A percentile compares a stretch with the other conserved stretches of the same genome.
phyloP scores from a whole-genome alignment of 305 asterid genomes.

The Fraxinus greggii region DNA sequence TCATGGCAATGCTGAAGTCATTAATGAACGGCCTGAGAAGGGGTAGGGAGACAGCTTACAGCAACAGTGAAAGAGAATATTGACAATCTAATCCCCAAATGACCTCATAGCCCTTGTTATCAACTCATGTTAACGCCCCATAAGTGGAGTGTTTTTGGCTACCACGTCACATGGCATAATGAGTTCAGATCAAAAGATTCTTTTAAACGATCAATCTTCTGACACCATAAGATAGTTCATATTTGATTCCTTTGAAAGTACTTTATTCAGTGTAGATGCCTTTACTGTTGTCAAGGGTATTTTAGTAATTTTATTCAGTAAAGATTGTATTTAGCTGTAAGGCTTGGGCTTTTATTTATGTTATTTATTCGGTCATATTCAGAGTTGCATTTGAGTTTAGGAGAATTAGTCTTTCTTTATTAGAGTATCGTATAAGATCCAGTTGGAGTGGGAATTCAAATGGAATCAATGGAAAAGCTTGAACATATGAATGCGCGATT shows the following conservation, averaged over 20 bases:
- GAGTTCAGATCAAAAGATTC: not conserved
- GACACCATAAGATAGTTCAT: not conserved
- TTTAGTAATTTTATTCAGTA: not conserved
- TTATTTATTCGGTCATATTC: not conserved
- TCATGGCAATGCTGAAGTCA: not conserved
- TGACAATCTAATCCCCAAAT: slow-evolving; percentile 2
- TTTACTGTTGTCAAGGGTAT: not conserved
- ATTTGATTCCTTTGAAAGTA: not conserved
- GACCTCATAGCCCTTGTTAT: not conserved
- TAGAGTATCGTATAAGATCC: not conserved
- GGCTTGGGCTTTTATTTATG: not conserved
- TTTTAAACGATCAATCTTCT: not conserved
- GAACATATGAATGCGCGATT: not conserved
- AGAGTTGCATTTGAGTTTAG: not conserved
- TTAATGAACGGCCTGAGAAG: not conserved
- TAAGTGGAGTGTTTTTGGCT: not conserved
- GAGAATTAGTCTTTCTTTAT: not conserved
- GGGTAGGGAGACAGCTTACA: not conserved
- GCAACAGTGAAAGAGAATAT: not conserved
- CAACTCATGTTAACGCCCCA: not conserved
- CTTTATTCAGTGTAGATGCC: not conserved
- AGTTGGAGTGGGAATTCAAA: not conserved
- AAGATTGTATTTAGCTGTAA: not conserved
- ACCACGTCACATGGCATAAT: not conserved
- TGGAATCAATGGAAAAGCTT: not conserved